phyloP scores from a whole-genome alignment of 192 early-diverging fungal genomes.

The Allomyces macrogynus region DNA sequence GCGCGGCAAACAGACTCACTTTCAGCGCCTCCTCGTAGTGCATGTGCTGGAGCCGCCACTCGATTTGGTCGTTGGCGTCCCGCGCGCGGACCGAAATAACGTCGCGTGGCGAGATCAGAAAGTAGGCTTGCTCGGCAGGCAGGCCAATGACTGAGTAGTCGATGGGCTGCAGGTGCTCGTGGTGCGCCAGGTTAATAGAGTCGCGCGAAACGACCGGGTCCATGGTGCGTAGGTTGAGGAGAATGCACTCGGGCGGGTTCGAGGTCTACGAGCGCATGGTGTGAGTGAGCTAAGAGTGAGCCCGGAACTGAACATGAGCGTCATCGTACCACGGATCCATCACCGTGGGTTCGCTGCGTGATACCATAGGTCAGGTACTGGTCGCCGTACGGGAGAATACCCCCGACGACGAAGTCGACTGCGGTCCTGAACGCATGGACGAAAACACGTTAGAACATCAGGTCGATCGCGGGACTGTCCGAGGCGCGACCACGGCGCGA shows the following conservation, averaged over 20 bases:
- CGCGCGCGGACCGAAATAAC: not conserved
- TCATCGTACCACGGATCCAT: not conserved
- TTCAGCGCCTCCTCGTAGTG: not conserved
- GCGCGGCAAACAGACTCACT: not conserved
- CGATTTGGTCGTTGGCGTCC: not conserved
- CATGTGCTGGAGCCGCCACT: not conserved
- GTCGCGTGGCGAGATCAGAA: not conserved
- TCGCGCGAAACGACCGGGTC: not conserved
- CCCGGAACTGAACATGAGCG: no score
- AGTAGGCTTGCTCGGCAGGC: not conserved
- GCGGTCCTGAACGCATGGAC: not conserved
- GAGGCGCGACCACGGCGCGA: no score
- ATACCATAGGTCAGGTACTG: not conserved
- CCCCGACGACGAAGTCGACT: not conserved
- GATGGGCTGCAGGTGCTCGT: not conserved
- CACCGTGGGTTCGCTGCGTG: not conserved
- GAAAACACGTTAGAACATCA: not conserved
- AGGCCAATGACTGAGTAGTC: not conserved
- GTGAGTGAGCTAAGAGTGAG: not conserved
- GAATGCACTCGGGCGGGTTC: not conserved
- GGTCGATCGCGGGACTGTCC: not conserved
- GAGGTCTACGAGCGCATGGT: not conserved
- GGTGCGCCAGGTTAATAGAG: not conserved
- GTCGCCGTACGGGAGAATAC: not conserved
- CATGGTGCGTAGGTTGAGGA: not conserved